A percentile compares a stretch with the other conserved stretches of the same genome.
Evolutionary conservation across 2,329 filamentous ascomycete species (phyloP).

Genomic region (Aspergillus tamarii): DNA sequence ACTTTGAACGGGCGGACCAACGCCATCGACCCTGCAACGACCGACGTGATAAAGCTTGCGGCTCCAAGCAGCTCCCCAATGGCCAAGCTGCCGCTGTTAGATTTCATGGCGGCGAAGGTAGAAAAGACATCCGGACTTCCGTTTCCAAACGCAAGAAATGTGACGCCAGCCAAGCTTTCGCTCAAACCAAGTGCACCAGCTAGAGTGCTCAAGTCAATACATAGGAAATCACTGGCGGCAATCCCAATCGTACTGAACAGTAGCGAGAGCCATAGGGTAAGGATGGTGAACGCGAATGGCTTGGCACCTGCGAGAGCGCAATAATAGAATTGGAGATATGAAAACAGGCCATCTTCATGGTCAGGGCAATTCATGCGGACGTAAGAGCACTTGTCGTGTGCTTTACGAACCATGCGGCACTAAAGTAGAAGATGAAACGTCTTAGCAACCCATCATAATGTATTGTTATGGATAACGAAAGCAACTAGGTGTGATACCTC

Average conservation of each 20-base stretch:
- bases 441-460: slow-evolving; percentile 6
- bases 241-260: slow-evolving; percentile 98
- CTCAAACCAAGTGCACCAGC: slow-evolving; percentile 86
- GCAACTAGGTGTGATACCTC: slow-evolving; percentile 27
- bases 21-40: slow-evolving; percentile 96
- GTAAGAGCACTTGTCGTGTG: slow-evolving; percentile 82
- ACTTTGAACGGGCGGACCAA: slow-evolving; percentile 94
- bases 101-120: slow-evolving; percentile 96
- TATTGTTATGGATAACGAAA: not conserved
- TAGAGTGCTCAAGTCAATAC: slow-evolving; percentile 93
- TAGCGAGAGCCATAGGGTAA: slow-evolving; percentile 81
- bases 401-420: slow-evolving; percentile 79
- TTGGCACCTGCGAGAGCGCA: slow-evolving; percentile 71
- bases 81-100: slow-evolving; percentile 94
- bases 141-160: slow-evolving; percentile 95
- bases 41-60: slow-evolving; percentile 92
- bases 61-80: slow-evolving; percentile 94
- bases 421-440: slow-evolving; percentile 36
- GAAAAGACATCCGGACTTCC: slow-evolving; percentile 98
- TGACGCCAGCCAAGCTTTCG: slow-evolving; percentile 94
- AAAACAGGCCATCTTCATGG: slow-evolving; percentile 85
- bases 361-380: slow-evolving; percentile 80
- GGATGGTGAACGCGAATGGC: slow-evolving; percentile 75
- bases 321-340: slow-evolving; percentile 90
- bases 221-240: slow-evolving; percentile 97